These are phyloP conservation scores for Inosperma sp. DNA, from an alignment of 768 basidiomycete species.

Conservation along the genomic window DNA sequence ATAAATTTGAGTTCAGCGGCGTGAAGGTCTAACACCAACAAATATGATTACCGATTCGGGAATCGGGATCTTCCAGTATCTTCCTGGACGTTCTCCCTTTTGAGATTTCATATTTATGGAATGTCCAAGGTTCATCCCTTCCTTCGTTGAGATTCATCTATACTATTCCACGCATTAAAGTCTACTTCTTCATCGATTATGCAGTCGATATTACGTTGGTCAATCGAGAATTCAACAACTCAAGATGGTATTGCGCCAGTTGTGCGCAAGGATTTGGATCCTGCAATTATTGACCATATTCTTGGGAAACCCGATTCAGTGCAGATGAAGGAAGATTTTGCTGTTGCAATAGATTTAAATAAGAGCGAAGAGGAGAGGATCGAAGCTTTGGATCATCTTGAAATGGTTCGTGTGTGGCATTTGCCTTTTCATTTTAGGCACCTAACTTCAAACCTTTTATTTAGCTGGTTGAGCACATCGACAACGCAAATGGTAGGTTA, in stretches of 20 bases:
- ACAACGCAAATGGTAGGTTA: constrained; percentile 77
- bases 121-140: too few relatives aligned
- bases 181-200: constrained; percentile 31
- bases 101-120: too few relatives aligned
- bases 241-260: constrained; percentile 27
- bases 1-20: neutral
- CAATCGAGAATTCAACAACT: constrained; percentile 63
- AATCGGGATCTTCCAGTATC: constrained; percentile 23
- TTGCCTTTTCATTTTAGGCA: neutral
- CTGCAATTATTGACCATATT: constrained; percentile 80
- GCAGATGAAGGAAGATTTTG: constrained; percentile 78
- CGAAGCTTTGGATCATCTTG: constrained; percentile 74
- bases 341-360: constrained; percentile 52
- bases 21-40: too few relatives aligned
- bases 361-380: constrained; percentile 56
- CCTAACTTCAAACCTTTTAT: neutral
- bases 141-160: too few relatives aligned
- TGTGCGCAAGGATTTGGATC: constrained; percentile 57
- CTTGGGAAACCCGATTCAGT: constrained; percentile 80
- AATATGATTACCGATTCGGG: constrained; percentile 15
- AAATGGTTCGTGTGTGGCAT: constrained; percentile 57
- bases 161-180: too few relatives aligned
- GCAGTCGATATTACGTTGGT: constrained; percentile 80
- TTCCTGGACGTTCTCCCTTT: too few relatives aligned
- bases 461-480: constrained; percentile 82